A percentile compares a stretch with the other conserved stretches of the same genome.
These are phyloP conservation scores for Gossypioides kirkii DNA, from an alignment of 345 rosid genomes.

Conservation along the genomic window DNA sequence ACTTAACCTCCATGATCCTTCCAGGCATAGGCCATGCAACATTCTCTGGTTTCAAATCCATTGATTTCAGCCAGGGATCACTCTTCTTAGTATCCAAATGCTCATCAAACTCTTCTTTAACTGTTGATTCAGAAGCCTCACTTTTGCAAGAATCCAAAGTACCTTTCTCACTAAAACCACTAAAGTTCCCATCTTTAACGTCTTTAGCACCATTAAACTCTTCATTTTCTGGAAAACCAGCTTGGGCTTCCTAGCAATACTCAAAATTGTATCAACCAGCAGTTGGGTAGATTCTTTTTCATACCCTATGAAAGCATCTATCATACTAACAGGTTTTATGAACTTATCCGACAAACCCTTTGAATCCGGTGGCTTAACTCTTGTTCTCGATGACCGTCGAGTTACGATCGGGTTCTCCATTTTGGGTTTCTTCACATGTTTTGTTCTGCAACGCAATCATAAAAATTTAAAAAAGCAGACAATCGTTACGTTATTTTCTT, in stretches of 20 bases:
- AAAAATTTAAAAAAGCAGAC: not conserved
- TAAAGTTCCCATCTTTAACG: not conserved
- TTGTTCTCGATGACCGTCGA: slow-evolving; percentile 58
- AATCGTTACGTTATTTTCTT: slow-evolving; percentile 30
- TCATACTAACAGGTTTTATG: slow-evolving; percentile 35
- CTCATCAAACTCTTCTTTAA: slow-evolving; percentile 4
- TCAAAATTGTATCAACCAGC: slow-evolving; percentile 33
- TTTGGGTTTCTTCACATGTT: slow-evolving; percentile 43
- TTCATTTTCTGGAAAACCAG: slow-evolving; percentile 9
- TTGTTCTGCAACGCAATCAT: slow-evolving; percentile 30
- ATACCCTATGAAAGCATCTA: slow-evolving; percentile 34
- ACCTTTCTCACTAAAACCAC: not conserved
- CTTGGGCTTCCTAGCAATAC: slow-evolving; percentile 14
- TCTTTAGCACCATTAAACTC: not conserved
- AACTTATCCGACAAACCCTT: slow-evolving; percentile 29
- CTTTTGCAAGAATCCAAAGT: not conserved
- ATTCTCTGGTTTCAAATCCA: slow-evolving; percentile 53
- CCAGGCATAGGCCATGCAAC: slow-evolving; percentile 61
- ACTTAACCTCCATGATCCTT: slow-evolving; percentile 47
- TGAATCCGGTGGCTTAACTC: slow-evolving; percentile 62
- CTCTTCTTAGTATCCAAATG: slow-evolving; percentile 22
- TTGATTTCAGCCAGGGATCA: slow-evolving; percentile 26
- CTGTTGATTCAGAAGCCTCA: not conserved
- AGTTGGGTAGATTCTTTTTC: slow-evolving; percentile 22
- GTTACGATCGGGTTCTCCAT: slow-evolving; percentile 41